Conservation (phyloP, 2,329 filamentous ascomycete genomes). For the Monilinia polystroma region DNA sequence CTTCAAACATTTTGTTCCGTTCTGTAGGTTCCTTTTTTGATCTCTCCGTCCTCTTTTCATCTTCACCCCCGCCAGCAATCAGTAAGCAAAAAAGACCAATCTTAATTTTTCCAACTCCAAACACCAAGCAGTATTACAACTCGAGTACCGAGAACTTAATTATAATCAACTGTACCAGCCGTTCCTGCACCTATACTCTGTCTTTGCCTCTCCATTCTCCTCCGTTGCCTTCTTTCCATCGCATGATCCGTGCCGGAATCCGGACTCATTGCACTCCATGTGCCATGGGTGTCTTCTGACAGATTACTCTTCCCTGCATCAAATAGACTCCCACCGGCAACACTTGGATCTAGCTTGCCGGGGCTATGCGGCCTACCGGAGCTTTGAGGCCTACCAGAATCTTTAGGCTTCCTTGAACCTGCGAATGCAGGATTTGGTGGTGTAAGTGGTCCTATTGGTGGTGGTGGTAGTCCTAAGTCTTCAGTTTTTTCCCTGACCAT, state of each 20-base stretch:
- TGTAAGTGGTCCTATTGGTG: conserved; percentile 47
- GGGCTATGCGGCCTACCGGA: conserved; percentile 32
- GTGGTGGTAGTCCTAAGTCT: conserved; percentile 29
- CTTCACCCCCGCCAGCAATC: not conserved
- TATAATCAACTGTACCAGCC: conserved; percentile 18
- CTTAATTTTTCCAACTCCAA: conserved; percentile 6
- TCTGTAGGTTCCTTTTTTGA: not conserved
- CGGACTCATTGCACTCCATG: conserved; percentile 40
- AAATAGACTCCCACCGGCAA: conserved; percentile 19
- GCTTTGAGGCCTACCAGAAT: conserved; percentile 42
- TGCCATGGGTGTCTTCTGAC: conserved; percentile 38
- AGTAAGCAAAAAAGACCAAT: not conserved
- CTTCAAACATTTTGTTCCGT: conserved; percentile 12
- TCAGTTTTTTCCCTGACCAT: conserved; percentile 43
- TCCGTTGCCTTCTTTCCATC: conserved; percentile 55
- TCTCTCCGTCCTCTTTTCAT: not conserved
- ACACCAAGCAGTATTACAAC: conserved; percentile 14
- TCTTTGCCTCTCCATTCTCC: conserved; percentile 55
- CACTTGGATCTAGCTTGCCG: conserved; percentile 32
- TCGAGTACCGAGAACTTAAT: conserved; percentile 4
- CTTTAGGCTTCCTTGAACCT: conserved; percentile 52
- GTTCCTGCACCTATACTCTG: conserved; percentile 13
- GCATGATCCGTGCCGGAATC: conserved; percentile 37
- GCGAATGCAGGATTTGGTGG: conserved; percentile 59
- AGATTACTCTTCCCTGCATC: conserved; percentile 31